phyloP scores from a whole-genome alignment of 2,329 filamentous ascomycete genomes.

The Blumeria hordei region DNA sequence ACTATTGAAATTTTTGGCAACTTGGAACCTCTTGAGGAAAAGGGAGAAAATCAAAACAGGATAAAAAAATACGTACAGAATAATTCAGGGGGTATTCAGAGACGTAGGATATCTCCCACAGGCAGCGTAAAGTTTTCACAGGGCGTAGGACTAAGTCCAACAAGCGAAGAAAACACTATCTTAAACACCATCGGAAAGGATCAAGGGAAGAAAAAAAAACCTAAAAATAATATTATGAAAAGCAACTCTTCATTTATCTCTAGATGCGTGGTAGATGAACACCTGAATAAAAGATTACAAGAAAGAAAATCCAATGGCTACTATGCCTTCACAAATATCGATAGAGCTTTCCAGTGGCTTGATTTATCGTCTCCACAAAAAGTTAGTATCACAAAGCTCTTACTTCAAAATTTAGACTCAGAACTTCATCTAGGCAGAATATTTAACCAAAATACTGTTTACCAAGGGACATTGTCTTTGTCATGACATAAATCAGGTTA shows the following conservation, averaged over 20 bases:
- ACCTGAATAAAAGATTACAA: constrained; percentile 49
- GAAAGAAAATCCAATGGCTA: constrained; percentile 59
- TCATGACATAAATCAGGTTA: constrained; percentile 71
- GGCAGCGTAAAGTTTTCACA: constrained; percentile 2
- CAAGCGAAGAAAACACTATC: constrained; percentile 67
- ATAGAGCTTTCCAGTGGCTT: constrained; percentile 87
- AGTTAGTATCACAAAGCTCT: constrained; percentile 16
- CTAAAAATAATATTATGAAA: constrained; percentile 95
- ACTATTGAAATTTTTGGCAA: not conserved
- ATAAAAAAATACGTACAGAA: constrained; percentile 33
- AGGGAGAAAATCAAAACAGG: constrained; percentile 33
- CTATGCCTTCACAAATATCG: constrained; percentile 87
- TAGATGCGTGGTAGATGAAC: constrained; percentile 79
- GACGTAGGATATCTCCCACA: constrained; percentile 28
- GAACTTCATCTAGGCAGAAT: constrained; percentile 39
- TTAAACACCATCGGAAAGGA: constrained; percentile 44
- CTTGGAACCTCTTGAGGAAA: constrained; percentile 12
- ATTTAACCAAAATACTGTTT: constrained; percentile 86
- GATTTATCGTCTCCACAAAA: constrained; percentile 59
- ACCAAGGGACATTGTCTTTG: constrained; percentile 90
- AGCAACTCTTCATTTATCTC: constrained; percentile 97
- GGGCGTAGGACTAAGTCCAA: constrained; percentile 31
- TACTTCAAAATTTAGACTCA: not conserved
- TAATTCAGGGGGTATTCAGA: constrained; percentile 30
- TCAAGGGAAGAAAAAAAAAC: constrained; percentile 62